Conservation (phyloP, 345 rosid genomes). For the Angophora floribunda region DNA sequence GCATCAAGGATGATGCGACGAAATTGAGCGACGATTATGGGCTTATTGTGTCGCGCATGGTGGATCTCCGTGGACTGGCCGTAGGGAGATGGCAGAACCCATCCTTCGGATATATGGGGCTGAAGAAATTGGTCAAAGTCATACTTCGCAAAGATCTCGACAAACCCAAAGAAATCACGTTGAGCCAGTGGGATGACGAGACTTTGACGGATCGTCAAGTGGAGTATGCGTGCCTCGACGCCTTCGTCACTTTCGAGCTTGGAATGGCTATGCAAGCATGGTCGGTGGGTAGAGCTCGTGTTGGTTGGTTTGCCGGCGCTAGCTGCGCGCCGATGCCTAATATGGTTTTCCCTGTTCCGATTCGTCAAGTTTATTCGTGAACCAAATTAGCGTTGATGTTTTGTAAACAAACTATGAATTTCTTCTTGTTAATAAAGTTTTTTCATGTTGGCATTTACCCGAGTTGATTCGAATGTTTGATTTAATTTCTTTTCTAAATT, state of each 20-base stretch:
- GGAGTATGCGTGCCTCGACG: not conserved
- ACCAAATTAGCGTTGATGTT: too few relatives aligned
- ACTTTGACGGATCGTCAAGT: not conserved
- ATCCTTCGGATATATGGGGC: not conserved
- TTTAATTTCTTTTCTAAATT: too few relatives aligned
- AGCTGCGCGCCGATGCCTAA: not conserved
- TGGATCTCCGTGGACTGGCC: constrained; percentile 9
- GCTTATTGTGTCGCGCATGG: not conserved
- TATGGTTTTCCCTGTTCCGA: not conserved
- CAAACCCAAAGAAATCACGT: not conserved
- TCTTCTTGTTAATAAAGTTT: not conserved
- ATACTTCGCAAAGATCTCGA: not conserved
- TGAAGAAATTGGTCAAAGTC: not conserved
- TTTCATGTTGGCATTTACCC: not conserved
- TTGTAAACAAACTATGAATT: not conserved
- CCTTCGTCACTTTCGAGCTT: not conserved
- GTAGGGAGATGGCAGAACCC: not conserved
- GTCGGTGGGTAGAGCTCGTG: not conserved
- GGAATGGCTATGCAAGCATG: not conserved
- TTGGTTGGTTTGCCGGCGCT: not conserved
- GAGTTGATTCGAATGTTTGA: too few relatives aligned
- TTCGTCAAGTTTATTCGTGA: not conserved
- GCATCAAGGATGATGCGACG: constrained; percentile 4
- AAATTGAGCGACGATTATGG: constrained; percentile 11
- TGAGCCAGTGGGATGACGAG: too few relatives aligned